Base-by-base conservation (phyloP, 2,329 filamentous ascomycete genomes). In the Botrytis medusae region DNA sequence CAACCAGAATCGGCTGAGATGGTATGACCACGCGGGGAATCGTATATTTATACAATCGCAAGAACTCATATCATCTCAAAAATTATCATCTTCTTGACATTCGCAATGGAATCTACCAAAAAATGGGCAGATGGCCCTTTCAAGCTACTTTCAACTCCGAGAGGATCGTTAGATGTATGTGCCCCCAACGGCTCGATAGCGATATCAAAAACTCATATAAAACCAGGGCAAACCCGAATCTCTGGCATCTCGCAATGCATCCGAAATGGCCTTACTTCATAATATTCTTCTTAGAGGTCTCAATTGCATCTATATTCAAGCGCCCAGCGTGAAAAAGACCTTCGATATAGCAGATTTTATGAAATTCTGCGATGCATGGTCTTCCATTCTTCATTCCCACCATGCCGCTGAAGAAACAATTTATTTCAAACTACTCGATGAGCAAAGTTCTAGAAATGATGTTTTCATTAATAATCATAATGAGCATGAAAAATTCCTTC, bases 401-500 rank as follows among this genome's bases (percentile, higher is more conserved):
- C 84, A 86, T 74, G 64, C 78, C 0, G 71, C 75, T 0, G 84
- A 86, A 74, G 84, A 86, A 71, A 75, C 72, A 0, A 62, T 76
- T 16, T 79, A 84, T 59, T 86, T 86, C 74, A 83, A 83, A 0
- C 74, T 78, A 0, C 79, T 85, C 18, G 82, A 84, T 72, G 71
- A 76, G 42, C 73, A 83, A 51, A 61, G 60, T 32, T 54, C 74
- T 79, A 4, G 81, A 80, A 2, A 80, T 81, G 34, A 77, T 77
- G 37, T 60, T 20, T 65, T 83, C 82, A 59, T 74, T 80, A 37
- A 59, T 4, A 85, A 84, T 74, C 77, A 85, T 6, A 79, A 80
- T n/a, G 83, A 86, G 72, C 84, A 85, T 75, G 77, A 79, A 9
- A 75, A 77, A 0, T 85, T 86, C 73, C 79, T 82, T 22, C 77